Base-by-base conservation (phyloP, 805 yeast species). In the Candida jianshihensis region DNA sequence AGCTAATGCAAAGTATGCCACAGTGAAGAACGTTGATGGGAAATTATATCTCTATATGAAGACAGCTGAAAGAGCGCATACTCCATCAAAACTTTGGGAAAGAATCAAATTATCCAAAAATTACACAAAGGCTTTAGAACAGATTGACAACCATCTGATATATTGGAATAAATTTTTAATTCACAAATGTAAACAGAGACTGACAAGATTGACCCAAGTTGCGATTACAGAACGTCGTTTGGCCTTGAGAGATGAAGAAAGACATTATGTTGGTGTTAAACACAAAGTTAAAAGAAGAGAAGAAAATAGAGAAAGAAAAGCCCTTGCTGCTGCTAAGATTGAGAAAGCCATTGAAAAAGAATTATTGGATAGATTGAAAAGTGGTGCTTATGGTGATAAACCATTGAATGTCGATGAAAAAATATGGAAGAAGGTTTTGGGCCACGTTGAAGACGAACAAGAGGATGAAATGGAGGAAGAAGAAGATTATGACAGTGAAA, bases 301-400 rank as follows among this genome's bases (percentile, higher is more conserved):
- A 63, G 80, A 79, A 50, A 83, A 86, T 43, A 75, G 98, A 61
- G 98, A 92, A 64, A 75, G 98, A 61, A 92, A 92, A 66, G 98
- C 98, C 0, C 68, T 92, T 43, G 86, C 86, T 18, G 97, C 98
- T 27, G 98, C 98, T 19, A 85, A 84, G 68, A 86, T 92, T 49
- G 98, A 92, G 59, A 87, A 86, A 64, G 88, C 96, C 12, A 92
- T 92, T 49, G 98, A 92, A 63, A 87, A 87, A 64, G 98, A 92
- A 62, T 72, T 92, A 47, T 70, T 92, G 54, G 96, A 89, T 37
- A 79, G 98, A 62, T 74, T 92, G 55, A 92, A 92, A 77, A 79
- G 90, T 54, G 98, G 98, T 42, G 97, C 97, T 3, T 92, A 92
- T 57, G 98, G 98, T 47, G 97, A 92, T 56, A 86, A 90, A 61